Percentiles rank a stretch among this genome's conserved stretches.
Conservation (phyloP, 2,329 filamentous ascomycete genomes). For the Paraphoma sp. region DNA sequence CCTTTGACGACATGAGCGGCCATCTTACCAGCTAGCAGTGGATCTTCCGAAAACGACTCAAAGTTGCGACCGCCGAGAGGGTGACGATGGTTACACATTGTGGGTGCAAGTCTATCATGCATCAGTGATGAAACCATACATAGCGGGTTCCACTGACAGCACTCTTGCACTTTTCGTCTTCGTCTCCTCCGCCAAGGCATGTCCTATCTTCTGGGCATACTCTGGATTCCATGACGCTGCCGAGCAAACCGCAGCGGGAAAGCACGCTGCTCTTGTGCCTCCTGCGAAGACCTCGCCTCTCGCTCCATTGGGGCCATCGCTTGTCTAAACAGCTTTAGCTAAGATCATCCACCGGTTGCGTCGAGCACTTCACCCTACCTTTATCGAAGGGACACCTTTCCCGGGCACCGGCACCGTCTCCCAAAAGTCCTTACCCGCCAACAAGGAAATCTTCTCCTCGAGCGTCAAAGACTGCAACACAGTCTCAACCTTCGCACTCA, state of each 20-base stretch:
- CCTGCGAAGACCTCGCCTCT: slow-evolving; percentile 70
- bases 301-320: slow-evolving; percentile 73
- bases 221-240: slow-evolving; percentile 75
- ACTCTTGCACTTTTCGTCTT: slow-evolving; percentile 76
- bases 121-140: slow-evolving; percentile 1
- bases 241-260: slow-evolving; percentile 75
- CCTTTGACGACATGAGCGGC: slow-evolving; percentile 66
- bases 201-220: slow-evolving; percentile 60
- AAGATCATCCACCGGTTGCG: neutral
- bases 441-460: slow-evolving; percentile 44
- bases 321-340: slow-evolving; percentile 53
- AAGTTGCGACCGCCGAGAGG: slow-evolving; percentile 83
- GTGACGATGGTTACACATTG: slow-evolving; percentile 80
- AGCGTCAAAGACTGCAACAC: slow-evolving; percentile 40
- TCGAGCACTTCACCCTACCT: slow-evolving; percentile 21
- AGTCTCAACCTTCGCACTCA: slow-evolving; percentile 35
- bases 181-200: slow-evolving; percentile 73
- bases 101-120: slow-evolving; percentile 66
- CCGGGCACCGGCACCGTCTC: slow-evolving; percentile 67
- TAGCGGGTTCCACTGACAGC: slow-evolving; percentile 48
- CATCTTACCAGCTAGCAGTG: slow-evolving; percentile 71
- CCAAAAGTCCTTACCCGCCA: slow-evolving; percentile 67
- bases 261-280: slow-evolving; percentile 70
- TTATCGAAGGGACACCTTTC: slow-evolving; percentile 66
- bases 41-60: slow-evolving; percentile 74